These are phyloP conservation scores for Quambalaria eucalypti DNA, from an alignment of 1,284 basidiomycete species.

Conservation along the genomic window DNA sequence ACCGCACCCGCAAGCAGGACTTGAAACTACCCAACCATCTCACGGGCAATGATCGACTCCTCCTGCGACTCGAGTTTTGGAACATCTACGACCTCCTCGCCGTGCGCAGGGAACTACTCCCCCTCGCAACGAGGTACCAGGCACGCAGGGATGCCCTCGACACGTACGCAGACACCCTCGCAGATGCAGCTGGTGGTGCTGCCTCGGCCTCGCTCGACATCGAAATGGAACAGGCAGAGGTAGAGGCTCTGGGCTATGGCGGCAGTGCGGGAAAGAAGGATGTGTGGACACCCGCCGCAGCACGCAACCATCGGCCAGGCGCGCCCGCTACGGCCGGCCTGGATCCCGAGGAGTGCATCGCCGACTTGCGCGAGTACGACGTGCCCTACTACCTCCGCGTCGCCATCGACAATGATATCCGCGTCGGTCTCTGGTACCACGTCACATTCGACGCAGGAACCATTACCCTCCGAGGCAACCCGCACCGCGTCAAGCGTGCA, in stretches of 20 bases:
- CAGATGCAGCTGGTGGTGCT: constrained; percentile 22
- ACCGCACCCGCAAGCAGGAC: constrained; percentile 81
- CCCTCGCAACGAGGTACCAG: constrained; percentile 78
- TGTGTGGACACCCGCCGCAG: background rate
- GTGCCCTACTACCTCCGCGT: constrained; percentile 96
- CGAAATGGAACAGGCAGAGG: constrained; percentile 20
- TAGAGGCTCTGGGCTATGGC: constrained; percentile 6
- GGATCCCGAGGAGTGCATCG: constrained; percentile 80
- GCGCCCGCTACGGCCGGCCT: constrained; percentile 29
- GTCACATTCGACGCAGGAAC: constrained; percentile 70
- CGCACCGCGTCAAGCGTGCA: constrained; percentile 88
- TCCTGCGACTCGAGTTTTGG: constrained; percentile 79
- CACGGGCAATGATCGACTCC: constrained; percentile 77
- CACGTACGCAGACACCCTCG: constrained; percentile 95
- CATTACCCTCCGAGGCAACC: constrained; percentile 64
- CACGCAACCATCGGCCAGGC: constrained; percentile 57
- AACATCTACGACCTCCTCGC: constrained; percentile 84
- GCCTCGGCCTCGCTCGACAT: constrained; percentile 12
- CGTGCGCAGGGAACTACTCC: constrained; percentile 78
- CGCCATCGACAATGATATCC: constrained; percentile 94
- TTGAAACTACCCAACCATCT: constrained; percentile 92
- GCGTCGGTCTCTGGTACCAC: constrained; percentile 93
- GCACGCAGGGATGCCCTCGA: constrained; percentile 93
- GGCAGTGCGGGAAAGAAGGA: background rate
- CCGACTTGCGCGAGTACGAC: constrained; percentile 93